Evolutionary conservation across 345 rosid genomes (phyloP).

Genomic region (Ricinus communis): DNA sequence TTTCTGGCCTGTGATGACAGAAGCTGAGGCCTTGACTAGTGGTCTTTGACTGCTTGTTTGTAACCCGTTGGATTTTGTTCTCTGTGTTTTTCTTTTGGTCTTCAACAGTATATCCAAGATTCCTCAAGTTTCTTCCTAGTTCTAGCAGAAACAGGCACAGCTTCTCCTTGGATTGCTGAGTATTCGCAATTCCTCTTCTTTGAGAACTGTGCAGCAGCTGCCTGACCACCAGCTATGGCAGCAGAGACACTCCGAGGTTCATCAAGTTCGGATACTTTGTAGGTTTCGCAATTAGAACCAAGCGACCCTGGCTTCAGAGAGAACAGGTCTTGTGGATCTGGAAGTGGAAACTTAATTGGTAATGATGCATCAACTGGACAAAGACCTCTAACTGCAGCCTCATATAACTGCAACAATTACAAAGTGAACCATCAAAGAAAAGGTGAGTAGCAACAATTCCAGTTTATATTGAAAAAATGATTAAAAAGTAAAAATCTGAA

Average conservation of each 20-base stretch:
- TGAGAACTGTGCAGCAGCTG: background rate
- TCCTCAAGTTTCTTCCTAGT: background rate
- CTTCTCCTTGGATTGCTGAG: background rate
- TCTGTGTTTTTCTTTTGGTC: too few species aligned
- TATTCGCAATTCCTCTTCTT: background rate
- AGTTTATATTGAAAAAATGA: background rate
- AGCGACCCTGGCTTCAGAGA: background rate
- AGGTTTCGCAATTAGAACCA: background rate
- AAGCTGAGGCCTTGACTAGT: too few species aligned
- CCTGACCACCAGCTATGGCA: background rate
- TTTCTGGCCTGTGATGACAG: too few species aligned
- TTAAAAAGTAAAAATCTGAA: background rate
- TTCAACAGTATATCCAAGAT: too few species aligned
- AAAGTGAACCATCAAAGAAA: background rate
- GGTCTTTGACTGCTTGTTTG: too few species aligned
- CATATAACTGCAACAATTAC: background rate
- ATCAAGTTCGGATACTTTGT: background rate
- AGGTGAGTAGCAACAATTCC: background rate
- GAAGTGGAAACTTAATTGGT: background rate
- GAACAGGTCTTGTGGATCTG: background rate
- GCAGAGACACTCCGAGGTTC: background rate
- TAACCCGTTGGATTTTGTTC: too few species aligned
- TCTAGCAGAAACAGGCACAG: background rate
- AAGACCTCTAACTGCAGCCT: background rate
- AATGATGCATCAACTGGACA: background rate